These are phyloP conservation scores for Sclerotinia sclerotiorum DNA, from an alignment of 2,329 filamentous ascomycete genomes.

Conservation along the genomic window DNA sequence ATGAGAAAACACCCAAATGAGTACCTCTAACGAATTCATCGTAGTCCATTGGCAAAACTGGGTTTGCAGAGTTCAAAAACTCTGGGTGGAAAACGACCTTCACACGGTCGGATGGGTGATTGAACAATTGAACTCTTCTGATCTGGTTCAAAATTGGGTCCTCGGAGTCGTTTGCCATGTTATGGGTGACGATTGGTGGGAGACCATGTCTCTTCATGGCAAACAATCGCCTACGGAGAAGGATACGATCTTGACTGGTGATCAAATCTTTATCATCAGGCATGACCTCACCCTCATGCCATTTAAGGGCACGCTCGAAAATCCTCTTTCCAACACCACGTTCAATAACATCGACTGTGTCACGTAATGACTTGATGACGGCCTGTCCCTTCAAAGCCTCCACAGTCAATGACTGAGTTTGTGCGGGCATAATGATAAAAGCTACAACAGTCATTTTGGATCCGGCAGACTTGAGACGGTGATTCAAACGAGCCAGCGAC, in stretches of 20 bases:
- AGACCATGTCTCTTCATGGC: constrained; percentile 92
- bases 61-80: constrained; percentile 94
- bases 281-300: constrained; percentile 91
- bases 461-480: constrained; percentile 78
- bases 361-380: constrained; percentile 91
- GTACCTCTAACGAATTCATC: constrained; percentile 98
- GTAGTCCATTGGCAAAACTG: constrained; percentile 92
- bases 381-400: constrained; percentile 96
- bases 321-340: constrained; percentile 88
- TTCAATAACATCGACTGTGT: constrained; percentile 91
- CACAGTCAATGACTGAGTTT: constrained; percentile 91
- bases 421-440: constrained; percentile 98
- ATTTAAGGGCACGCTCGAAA: constrained; percentile 90
- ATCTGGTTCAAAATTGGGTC: constrained; percentile 96
- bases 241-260: constrained; percentile 85
- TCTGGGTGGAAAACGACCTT: constrained; percentile 98
- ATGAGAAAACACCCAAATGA: constrained; percentile 91
- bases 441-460: constrained; percentile 94
- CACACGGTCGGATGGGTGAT: constrained; percentile 90
- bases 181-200: constrained; percentile 96
- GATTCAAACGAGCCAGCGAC: constrained; percentile 89
- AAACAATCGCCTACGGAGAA: constrained; percentile 86
- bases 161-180: constrained; percentile 93
- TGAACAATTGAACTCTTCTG: constrained; percentile 93
- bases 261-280: constrained; percentile 97